Percentiles rank a stretch among this genome's conserved stretches.
phyloP scores from a whole-genome alignment of 768 basidiomycete species.

The Hygrophoropsis aurantiaca region DNA sequence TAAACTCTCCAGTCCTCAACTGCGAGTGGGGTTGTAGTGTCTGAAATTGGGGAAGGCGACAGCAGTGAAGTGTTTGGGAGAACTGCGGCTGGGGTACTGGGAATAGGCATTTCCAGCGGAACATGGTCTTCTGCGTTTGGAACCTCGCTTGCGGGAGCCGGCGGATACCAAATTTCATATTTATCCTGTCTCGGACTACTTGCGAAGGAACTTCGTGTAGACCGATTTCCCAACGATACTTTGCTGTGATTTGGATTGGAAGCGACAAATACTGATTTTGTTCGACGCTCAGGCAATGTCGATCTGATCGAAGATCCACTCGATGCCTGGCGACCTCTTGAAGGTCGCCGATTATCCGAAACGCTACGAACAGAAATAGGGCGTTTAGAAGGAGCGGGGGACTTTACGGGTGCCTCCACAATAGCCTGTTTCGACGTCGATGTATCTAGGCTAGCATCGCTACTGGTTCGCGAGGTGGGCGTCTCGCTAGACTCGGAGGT shows the following conservation, averaged over 20 bases:
- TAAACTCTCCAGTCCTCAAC: conserved; percentile 76
- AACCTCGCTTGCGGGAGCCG: conserved; percentile 44
- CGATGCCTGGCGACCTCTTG: conserved; percentile 1
- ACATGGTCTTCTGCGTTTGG: conserved; percentile 28
- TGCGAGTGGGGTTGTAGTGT: conserved; percentile 14
- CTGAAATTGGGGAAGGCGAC: not conserved
- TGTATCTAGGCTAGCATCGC: conserved; percentile 12
- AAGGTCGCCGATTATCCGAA: conserved; percentile 13
- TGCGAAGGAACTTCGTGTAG: conserved; percentile 19
- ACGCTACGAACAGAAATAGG: conserved; percentile 15
- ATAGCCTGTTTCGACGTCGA: conserved; percentile 7
- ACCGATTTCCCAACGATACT: conserved; percentile 19
- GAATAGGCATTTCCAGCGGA: conserved; percentile 9
- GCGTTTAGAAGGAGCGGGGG: conserved; percentile 8
- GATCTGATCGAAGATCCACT: conserved; percentile 5
- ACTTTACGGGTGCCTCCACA: conserved; percentile 5
- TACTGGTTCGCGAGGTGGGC: conserved; percentile 7
- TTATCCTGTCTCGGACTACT: conserved; percentile 4
- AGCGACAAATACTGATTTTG: conserved; percentile 14
- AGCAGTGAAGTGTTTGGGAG: conserved; percentile 2
- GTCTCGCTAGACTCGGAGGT: conserved; percentile 6
- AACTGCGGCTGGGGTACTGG: conserved; percentile 3
- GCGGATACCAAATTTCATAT: conserved; percentile 63
- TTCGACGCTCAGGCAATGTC: conserved; percentile 9
- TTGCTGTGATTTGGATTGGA: conserved; percentile 22